Base-by-base conservation (phyloP, 352 stramenopile genomes). In the Phytophthora macrochlamydospora region DNA sequence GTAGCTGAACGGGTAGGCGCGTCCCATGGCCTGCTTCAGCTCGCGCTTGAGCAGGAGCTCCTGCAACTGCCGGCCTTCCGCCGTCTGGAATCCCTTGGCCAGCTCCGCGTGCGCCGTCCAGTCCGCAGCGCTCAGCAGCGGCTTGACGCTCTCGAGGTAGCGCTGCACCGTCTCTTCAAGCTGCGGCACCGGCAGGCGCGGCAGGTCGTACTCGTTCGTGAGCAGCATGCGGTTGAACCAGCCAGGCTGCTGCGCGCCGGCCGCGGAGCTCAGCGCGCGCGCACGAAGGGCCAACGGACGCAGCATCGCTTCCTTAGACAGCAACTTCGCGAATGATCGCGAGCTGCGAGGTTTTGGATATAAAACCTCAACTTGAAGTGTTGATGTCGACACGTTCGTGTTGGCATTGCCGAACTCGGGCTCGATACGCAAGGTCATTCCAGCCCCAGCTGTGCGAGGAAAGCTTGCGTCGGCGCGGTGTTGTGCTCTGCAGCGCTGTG, bases 1-100 rank as follows among this genome's bases (percentile, higher is more conserved):
- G 87, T 98, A 98, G 75, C 87, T 97, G 83, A 92, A 96, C 18
- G 93, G 92, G 67, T 97, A 98, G 53, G 81, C 80, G 49, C 88
- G 88, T 59, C 86, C 87, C 78, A 88, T 89, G 35, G 78, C 75
- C 46, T 95, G 84, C 31, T 79, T 66, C 29, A 94, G 80, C 64
- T 95, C 82, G 55, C 83, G 79, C 61, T 89, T 89, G 44, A 92
- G 74, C 51, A 92, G 54, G 7, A 73, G 18, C 14, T 91, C 81
- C 65, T 92, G 84, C 28, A 92, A 62, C 56, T 79, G 52, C 37
- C 84, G 84, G 0, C 84, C 84, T 44, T 91, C 82, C 1, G 37
- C 65, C 7, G 48, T 48, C 44, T 80, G 62, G 49, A 97, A 94
- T 14, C 80, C 62, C n/a, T 80, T 67, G 8, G 88, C 81, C 32